Conservation (phyloP, 441 rosid genomes). For the Viola pubescens region DNA sequence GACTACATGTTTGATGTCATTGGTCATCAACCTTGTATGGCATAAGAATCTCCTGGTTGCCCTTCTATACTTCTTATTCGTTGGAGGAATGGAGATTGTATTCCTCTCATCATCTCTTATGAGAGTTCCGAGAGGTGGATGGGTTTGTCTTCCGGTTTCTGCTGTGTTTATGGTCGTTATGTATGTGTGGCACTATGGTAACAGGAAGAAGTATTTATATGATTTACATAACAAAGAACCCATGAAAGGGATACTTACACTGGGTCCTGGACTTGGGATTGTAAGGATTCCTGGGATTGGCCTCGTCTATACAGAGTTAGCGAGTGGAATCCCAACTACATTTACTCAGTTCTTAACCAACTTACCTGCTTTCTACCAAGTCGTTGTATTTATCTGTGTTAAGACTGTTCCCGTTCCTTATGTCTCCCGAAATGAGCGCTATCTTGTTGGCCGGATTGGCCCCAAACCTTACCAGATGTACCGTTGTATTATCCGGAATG, state of each 20-base stretch:
- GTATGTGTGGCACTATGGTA: slow-evolving; percentile 82
- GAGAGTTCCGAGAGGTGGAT: slow-evolving; percentile 68
- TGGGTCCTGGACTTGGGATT: slow-evolving; percentile 83
- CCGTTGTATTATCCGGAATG: slow-evolving; percentile 76
- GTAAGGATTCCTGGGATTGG: slow-evolving; percentile 89
- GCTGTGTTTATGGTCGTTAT: slow-evolving; percentile 35
- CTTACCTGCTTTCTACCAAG: slow-evolving; percentile 84
- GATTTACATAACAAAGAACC: slow-evolving; percentile 76
- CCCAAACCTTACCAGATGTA: slow-evolving; percentile 84
- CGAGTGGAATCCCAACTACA: slow-evolving; percentile 67
- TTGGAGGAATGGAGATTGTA: slow-evolving; percentile 56
- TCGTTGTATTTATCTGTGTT: slow-evolving; percentile 69
- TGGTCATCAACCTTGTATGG: slow-evolving; percentile 68
- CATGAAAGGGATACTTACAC: slow-evolving; percentile 65
- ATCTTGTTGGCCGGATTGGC: slow-evolving; percentile 78
- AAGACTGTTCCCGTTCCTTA: slow-evolving; percentile 79
- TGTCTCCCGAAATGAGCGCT: slow-evolving; percentile 70
- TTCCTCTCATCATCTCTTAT: slow-evolving; percentile 48
- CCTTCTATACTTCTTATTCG: slow-evolving; percentile 42
- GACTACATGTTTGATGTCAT: slow-evolving; percentile 60
- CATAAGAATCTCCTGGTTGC: slow-evolving; percentile 40
- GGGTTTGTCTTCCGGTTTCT: slow-evolving; percentile 64
- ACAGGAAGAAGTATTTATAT: slow-evolving; percentile 62
- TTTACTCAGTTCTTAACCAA: slow-evolving; percentile 74
- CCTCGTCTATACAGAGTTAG: slow-evolving; percentile 71